Conservation (phyloP, 1,139 yeast species). For the Scheffersomyces insectosa region DNA sequence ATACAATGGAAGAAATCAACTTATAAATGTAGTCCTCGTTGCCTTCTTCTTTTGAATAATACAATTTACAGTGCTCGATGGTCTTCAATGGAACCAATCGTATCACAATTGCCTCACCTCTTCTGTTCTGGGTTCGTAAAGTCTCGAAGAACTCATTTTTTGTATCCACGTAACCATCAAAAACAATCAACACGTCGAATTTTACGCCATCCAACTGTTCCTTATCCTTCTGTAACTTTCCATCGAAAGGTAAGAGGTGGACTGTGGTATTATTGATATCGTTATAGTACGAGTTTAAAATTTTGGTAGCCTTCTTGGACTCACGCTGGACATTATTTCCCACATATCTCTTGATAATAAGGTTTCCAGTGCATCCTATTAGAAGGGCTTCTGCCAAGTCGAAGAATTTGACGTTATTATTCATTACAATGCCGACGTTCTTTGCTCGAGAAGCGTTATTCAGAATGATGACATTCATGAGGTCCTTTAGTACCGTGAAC, state of each 20-base stretch:
- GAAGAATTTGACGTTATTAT: slow-evolving; percentile 46
- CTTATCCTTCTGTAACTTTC: slow-evolving; percentile 30
- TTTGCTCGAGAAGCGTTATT: slow-evolving; percentile 45
- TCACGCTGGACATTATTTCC: slow-evolving; percentile 56
- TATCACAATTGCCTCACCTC: slow-evolving; percentile 54
- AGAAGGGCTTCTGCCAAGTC: slow-evolving; percentile 80
- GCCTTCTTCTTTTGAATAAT: slow-evolving; percentile 23
- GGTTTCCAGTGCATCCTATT: slow-evolving; percentile 64
- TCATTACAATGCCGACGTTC: slow-evolving; percentile 39
- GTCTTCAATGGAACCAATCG: slow-evolving; percentile 76
- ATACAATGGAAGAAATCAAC: slow-evolving; percentile 80
- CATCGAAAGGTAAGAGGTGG: slow-evolving; percentile 49
- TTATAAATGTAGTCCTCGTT: slow-evolving; percentile 56
- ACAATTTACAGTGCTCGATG: slow-evolving; percentile 69
- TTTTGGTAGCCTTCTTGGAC: slow-evolving; percentile 25
- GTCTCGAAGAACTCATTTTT: slow-evolving; percentile 25
- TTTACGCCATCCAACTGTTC: slow-evolving; percentile 25
- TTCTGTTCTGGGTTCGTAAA: slow-evolving; percentile 35
- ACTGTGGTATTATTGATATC: slow-evolving; percentile 23
- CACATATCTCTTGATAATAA: slow-evolving; percentile 58
- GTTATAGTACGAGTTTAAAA: slow-evolving; percentile 7
- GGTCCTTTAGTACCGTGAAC: slow-evolving; percentile 66
- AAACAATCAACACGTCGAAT: slow-evolving; percentile 65
- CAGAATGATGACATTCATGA: slow-evolving; percentile 45
- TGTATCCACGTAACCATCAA: slow-evolving; percentile 69